These are phyloP conservation scores for Alternaria consortialis DNA, from an alignment of 2,329 filamentous ascomycete species.

Conservation along the genomic window DNA sequence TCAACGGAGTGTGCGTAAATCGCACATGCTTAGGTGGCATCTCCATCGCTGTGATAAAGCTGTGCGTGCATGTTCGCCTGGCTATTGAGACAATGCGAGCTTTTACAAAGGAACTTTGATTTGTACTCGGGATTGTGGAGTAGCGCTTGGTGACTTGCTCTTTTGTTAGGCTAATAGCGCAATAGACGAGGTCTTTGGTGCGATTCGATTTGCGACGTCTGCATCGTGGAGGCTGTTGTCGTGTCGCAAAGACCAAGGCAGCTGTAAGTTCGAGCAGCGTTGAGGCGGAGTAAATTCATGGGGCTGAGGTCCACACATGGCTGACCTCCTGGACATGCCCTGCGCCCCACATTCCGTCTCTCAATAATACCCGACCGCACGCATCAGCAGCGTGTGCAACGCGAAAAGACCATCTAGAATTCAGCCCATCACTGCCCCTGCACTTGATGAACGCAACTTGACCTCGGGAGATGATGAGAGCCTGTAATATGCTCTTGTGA, in stretches of 20 bases:
- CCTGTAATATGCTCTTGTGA: too few relatives aligned
- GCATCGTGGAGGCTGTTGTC: not conserved
- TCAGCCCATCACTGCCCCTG: too few relatives aligned
- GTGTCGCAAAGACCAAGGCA: not conserved
- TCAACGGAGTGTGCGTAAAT: not conserved
- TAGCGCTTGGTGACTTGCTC: not conserved
- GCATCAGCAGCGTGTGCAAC: not conserved
- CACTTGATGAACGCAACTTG: too few relatives aligned
- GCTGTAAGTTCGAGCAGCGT: not conserved
- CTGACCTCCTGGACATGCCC: not conserved
- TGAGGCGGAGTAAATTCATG: not conserved
- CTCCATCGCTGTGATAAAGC: not conserved
- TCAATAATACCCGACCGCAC: too few relatives aligned
- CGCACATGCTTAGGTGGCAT: not conserved
- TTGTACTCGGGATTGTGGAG: not conserved
- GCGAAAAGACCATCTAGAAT: too few relatives aligned
- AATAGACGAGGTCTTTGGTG: not conserved
- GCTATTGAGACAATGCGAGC: not conserved
- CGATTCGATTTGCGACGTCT: too few relatives aligned
- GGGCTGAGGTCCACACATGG: not conserved
- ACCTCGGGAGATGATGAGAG: too few relatives aligned
- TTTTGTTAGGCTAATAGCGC: too few relatives aligned
- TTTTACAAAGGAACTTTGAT: not conserved
- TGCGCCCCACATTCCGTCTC: not conserved
- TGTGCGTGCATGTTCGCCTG: not conserved